These are phyloP conservation scores for Pterulicium gracile DNA, from an alignment of 1,284 basidiomycete genomes.

Conservation along the genomic window DNA sequence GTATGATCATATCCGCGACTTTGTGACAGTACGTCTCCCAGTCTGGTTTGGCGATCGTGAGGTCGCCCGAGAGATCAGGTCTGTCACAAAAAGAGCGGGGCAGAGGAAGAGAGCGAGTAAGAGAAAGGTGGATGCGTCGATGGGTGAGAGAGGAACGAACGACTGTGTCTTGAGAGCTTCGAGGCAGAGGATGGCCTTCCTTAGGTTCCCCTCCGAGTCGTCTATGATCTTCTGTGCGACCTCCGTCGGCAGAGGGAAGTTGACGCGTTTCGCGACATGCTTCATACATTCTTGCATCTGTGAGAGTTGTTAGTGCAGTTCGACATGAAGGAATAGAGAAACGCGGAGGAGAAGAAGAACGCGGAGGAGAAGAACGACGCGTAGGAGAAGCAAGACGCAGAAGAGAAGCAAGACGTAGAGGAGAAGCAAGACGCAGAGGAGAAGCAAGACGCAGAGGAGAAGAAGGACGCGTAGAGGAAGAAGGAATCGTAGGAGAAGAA, in stretches of 20 bases:
- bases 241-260: conserved; percentile 71
- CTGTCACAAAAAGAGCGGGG: conserved; percentile 21
- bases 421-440: too few relatives aligned
- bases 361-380: conserved; percentile 7
- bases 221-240: conserved; percentile 67
- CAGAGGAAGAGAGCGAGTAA: too few relatives aligned
- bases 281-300: conserved; percentile 81
- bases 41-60: conserved; percentile 89
- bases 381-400: conserved; percentile 3
- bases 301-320: too few relatives aligned
- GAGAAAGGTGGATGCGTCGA: conserved; percentile 1
- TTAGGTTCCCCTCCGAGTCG: conserved; percentile 83
- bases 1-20: conserved; percentile 89
- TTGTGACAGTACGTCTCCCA: conserved; percentile 98
- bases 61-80: conserved; percentile 62
- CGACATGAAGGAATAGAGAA: too few relatives aligned
- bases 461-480: conserved; percentile 5
- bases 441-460: too few relatives aligned
- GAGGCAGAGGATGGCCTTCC: conserved; percentile 90
- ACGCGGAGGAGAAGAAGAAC: too few relatives aligned
- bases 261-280: conserved; percentile 76
- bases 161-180: conserved; percentile 96
- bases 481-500: conserved; percentile 3
- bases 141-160: conserved; percentile 29
- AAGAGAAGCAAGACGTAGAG: too few relatives aligned